Evolutionary conservation across 164 flowering plant species (phyloP).

Genomic region (Chimonanthus salicifolius): DNA sequence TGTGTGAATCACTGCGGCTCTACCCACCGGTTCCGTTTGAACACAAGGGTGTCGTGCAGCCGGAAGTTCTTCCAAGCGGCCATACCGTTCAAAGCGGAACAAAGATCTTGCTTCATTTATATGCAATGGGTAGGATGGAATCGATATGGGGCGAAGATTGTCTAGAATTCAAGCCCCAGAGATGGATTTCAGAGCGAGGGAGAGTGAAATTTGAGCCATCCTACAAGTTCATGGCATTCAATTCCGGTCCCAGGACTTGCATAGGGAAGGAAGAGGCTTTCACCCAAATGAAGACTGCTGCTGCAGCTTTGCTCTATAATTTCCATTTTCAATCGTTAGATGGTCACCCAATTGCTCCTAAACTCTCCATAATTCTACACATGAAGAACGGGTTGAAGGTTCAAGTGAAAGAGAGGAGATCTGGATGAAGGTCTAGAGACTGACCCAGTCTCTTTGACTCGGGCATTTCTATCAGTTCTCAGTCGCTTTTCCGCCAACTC

Average conservation of each 20-base stretch:
- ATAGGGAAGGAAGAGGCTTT: slow-evolving; percentile 39
- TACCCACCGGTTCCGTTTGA: slow-evolving; percentile 30
- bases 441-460: too few species aligned
- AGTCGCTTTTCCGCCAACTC: too few species aligned
- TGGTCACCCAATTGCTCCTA: slow-evolving; percentile 25
- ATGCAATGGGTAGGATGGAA: slow-evolving; percentile 33
- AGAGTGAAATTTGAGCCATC: slow-evolving; percentile 3
- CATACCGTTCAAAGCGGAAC: slow-evolving; percentile 12
- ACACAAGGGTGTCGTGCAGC: slow-evolving; percentile 18
- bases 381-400: slow-evolving; percentile 10
- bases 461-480: too few species aligned
- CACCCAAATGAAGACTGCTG: slow-evolving; percentile 28
- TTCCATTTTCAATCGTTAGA: slow-evolving; percentile 25
- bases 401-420: not conserved
- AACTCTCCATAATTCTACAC: slow-evolving; percentile 15
- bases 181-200: slow-evolving; percentile 45
- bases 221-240: slow-evolving; percentile 29
- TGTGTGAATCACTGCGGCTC: slow-evolving; percentile 30
- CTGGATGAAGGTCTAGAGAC: too few species aligned
- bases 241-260: slow-evolving; percentile 41
- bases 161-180: slow-evolving; percentile 38
- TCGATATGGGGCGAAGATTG: slow-evolving; percentile 39
- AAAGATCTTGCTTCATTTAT: slow-evolving; percentile 20
- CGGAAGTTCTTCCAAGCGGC: slow-evolving; percentile 28
- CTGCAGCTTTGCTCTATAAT: slow-evolving; percentile 23